Evolutionary conservation across 768 basidiomycete genomes (phyloP), one percentile per base, ranked within the genome.

Genomic region (Cyclocybe aegerita): DNA sequence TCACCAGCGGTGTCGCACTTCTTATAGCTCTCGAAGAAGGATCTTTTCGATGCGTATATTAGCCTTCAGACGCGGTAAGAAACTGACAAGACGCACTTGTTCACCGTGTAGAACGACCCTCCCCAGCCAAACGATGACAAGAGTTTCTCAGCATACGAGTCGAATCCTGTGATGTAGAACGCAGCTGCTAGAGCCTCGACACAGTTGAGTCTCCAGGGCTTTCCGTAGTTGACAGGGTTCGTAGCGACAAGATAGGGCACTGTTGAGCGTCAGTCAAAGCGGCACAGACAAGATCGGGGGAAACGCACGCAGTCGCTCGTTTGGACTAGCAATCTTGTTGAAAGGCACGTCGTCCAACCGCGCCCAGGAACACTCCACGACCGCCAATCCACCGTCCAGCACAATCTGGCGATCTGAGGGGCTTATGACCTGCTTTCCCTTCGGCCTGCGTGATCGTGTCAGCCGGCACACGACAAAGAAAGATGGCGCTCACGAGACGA

Each of bases 341-440:
- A 97, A 99, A 1, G 97, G 97, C 7, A 99, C 86, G 49, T 98
- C 97, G 40, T 92, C 92, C 7, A 98, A 69, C 15, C 94, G 81
- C 1, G 97, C 96, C 97, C 97, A 99, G 3, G 93, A 96, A 65
- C 96, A 98, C 65, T 99, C 97, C 2, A 99, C 92, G n/a, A 99
- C 97, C 0, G 96, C 97, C 4, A 98, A 70, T 0, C 97, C 97
- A 32, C 74, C 73, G 39, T 77, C 73, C 0, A 79, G 71, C 7
- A 98, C 74, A 49, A 95, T 82, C 4, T 87, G 85, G n/a, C 83
- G 79, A 62, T 99, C 97, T 1, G 86, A 79, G 0, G 93, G 93
- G 40, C 85, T 89, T 15, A 98, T 78, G 16, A 88, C 73, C 57
- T 81, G 77, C 29, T 77, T 88, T 0, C 86, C 96, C 62, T 93